Percentiles rank a stretch among this genome's conserved stretches.
phyloP scores from a whole-genome alignment of 1,284 basidiomycete genomes.

The Salmacisia buchloeana region DNA sequence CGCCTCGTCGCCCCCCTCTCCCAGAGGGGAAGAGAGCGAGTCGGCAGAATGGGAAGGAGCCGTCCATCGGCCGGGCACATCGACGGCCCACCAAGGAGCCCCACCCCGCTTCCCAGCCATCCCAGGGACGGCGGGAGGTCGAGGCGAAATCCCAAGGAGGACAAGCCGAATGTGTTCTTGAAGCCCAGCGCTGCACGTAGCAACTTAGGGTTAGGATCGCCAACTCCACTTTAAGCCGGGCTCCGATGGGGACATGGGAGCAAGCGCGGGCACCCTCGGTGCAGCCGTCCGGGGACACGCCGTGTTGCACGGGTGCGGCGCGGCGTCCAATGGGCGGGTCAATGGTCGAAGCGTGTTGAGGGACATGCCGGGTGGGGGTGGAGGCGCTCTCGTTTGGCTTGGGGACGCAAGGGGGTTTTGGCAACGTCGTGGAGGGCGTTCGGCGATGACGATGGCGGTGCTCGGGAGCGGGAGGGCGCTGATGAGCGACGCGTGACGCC shows the following conservation, averaged over 20 bases:
- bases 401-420: no score
- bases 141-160: not conserved
- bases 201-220: conserved; percentile 11
- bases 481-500: no score
- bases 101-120: not conserved
- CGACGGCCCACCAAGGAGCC: not conserved
- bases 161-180: not conserved
- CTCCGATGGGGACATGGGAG: no score
- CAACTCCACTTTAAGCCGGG: conserved; percentile 8
- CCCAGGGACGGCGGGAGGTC: not conserved
- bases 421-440: no score
- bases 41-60: not conserved
- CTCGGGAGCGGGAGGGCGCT: no score
- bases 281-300: not conserved
- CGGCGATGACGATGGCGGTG: no score
- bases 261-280: conserved; percentile 6
- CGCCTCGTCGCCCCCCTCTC: not conserved
- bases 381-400: not conserved
- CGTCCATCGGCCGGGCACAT: no score
- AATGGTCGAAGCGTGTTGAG: conserved; percentile 2
- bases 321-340: conserved; percentile 8
- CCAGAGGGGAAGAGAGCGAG: not conserved
- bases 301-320: not conserved
- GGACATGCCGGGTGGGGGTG: not conserved
- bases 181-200: conserved; percentile 2